Base-by-base conservation (phyloP, 176 grass and related monocot species). In the Aegilops sharonensis region DNA sequence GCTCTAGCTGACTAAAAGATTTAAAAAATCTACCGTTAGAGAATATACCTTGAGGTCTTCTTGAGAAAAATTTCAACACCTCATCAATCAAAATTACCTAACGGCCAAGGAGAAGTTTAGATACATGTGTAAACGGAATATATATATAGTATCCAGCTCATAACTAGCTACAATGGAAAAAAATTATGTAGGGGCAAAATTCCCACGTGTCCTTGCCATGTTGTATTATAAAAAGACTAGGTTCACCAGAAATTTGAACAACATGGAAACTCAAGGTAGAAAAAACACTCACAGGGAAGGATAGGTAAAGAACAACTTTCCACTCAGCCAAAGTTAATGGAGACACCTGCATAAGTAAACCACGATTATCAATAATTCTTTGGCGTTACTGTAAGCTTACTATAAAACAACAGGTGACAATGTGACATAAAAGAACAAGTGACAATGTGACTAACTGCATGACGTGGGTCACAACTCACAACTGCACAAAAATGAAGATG, bases 221-320 rank as follows among this genome's bases (percentile, higher is more conserved):
- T 78, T 23, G 12, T 11, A 57, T 21, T 10, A 78, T 11, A 12
- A 2, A 1, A 68, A 57, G 45, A 85, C 67, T 78, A 81, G 74
- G 10, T 64, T 72, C 74, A 43, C 57, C 10, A 67, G 65, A 70
- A 18, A 73, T 67, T 47, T 74, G 29, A 60, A 84, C 66, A 60
- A 20, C 24, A 75, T 27, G 27, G 27, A 27, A 89, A 70, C 11
- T 77, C 62, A 71, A 78, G 75, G 24, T 13, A 72, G 40, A 90
- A 81, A 85, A 84, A 83, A 85, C 87, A 90, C 97, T 94, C 84
- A 98, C 97, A 77, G 97, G 97, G 85, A 94, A 95, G 72, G 93
- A 98, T 39, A 99, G 89, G 64, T 93, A 99, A 70, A 99, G 84
- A 92, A 99, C 94, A 82, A 92, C 78, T 82, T 91, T 94, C 97